Base-by-base conservation (phyloP, 2,329 filamentous ascomycete species). In the Penicillium vulpinum region DNA sequence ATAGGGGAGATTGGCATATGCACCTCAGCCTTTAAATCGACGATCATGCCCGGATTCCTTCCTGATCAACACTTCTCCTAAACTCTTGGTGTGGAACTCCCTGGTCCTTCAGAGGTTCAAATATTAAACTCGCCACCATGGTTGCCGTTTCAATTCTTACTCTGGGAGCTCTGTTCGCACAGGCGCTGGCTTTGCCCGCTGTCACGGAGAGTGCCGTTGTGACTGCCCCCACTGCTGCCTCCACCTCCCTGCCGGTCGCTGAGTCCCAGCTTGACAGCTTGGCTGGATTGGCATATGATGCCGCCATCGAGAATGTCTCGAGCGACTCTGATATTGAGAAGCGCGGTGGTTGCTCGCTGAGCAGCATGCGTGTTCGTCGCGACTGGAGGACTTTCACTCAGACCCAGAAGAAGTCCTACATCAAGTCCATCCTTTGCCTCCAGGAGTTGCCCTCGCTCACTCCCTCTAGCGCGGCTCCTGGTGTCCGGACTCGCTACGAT, bases 401-500 rank as follows among this genome's bases (percentile, higher is more conserved):
- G 21, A 18, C 51, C 0, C 69, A 78, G 59, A 72, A 72, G 53
- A 69, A 70, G 22, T 68, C 69, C 7, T 83, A 82, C 64, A 79
- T 78, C 50, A 65, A 72, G 7, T 79, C 80, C 3, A 75, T 80
- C 47, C 69, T 77, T 39, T 83, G 81, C 52, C 63, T 83, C 18
- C 73, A 76, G 57, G 62, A 62, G 5, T 68, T 71, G 59, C 75
- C 78, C 0, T 61, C 78, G 4, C 66, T 63, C 21, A 74, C 73
- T 0, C 70, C 74, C 0, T 54, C 68, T 0, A 61, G 66, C 0
- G 66, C 72, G 13, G 76, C 74, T 0, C 69, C 79, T 0, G 81
- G 81, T 2, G 78, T 76, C 3, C 73, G 71, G 55, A 77, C 72
- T 58, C 80, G 54, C n/a, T 82, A 77, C 56, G 81, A 84, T 62